These are phyloP conservation scores for Didymella exigua DNA, from an alignment of 2,329 filamentous ascomycete species.

Conservation along the genomic window DNA sequence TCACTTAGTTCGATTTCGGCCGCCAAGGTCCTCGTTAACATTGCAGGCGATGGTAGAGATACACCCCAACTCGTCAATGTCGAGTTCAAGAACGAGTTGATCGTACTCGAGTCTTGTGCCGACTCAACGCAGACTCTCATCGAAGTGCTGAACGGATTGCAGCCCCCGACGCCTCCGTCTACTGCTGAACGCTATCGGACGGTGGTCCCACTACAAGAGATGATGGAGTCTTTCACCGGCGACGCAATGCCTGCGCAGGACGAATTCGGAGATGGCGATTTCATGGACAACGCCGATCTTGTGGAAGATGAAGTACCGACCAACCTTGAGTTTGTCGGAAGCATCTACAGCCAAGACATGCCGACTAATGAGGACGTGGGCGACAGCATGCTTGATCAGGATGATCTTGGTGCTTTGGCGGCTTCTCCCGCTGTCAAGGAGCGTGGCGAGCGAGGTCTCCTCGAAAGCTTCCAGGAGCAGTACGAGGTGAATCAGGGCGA, in stretches of 20 bases:
- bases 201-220: constrained; percentile 81
- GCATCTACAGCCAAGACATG: constrained; percentile 57
- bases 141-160: constrained; percentile 75
- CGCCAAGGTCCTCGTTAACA: constrained; percentile 70
- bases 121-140: constrained; percentile 96
- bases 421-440: constrained; percentile 39
- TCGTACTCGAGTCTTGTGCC: constrained; percentile 92
- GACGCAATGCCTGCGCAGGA: constrained; percentile 74
- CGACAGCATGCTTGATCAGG: constrained; percentile 50
- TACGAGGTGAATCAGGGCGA: constrained; percentile 61
- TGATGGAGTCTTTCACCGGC: constrained; percentile 87
- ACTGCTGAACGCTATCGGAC: constrained; percentile 86
- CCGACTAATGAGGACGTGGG: constrained; percentile 51
- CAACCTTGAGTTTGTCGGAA: constrained; percentile 58
- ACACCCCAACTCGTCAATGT: constrained; percentile 74
- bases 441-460: constrained; percentile 46
- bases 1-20: constrained; percentile 87
- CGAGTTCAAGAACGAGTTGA: constrained; percentile 80
- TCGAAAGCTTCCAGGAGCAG: constrained; percentile 60
- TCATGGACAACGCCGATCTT: constrained; percentile 48
- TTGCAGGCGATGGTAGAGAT: constrained; percentile 62
- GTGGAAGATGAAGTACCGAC: constrained; percentile 50
- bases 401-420: constrained; percentile 46
- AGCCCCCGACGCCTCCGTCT: constrained; percentile 81
- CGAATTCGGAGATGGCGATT: constrained; percentile 58